Base-by-base conservation (phyloP, 768 basidiomycete genomes). In the Fomitopsis serialis region DNA sequence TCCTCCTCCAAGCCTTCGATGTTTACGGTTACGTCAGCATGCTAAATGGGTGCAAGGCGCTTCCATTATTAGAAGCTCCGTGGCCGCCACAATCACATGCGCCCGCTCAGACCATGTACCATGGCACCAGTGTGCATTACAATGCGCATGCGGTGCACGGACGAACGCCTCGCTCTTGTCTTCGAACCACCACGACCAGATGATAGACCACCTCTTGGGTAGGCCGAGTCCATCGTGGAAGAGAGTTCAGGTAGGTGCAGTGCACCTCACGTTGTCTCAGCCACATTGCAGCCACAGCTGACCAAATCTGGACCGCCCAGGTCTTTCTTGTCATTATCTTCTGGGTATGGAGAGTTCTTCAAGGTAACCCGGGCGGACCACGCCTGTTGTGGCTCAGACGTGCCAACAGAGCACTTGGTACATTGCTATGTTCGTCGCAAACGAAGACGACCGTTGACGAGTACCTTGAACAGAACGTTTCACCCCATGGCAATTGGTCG, bases 401-500 rank as follows among this genome's bases (percentile, higher is more conserved):
- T 35, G 58, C 78, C 19, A 92, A 90, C 63, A 78, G 75, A 60
- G 62, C 65, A 10, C 72, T 92, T 11, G 72, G 88, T 91, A 65
- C 53, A 84, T 68, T 8, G 36, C 35, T 35, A 46, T 21, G 6
- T 6, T 32, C 29, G 5, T 11, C 5, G 35, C 22, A 40, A 29
- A 25, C 25, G 50, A 11, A 13, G 24, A 42, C n/a, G 15, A 11
- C 5, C 22, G 6, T 44, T 25, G 40, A 25, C 32, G 36, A 32
- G 40, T 7, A 25, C 34, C 7, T 22, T 59, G 56, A 42, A 52
- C 65, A 92, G 86, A 78, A 64, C 82, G 83, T 21, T 96, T 92
- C 73, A 88, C 94, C 0, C 97, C 97, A n/a, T 99, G 93, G 87
- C 95, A 99, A 65, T 78, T 98, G 61, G 80, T 98, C 47, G 78